A percentile compares a stretch with the other conserved stretches of the same genome.
Conservation (phyloP, 495 filamentous ascomycete species). For the Daldinia childiae region DNA sequence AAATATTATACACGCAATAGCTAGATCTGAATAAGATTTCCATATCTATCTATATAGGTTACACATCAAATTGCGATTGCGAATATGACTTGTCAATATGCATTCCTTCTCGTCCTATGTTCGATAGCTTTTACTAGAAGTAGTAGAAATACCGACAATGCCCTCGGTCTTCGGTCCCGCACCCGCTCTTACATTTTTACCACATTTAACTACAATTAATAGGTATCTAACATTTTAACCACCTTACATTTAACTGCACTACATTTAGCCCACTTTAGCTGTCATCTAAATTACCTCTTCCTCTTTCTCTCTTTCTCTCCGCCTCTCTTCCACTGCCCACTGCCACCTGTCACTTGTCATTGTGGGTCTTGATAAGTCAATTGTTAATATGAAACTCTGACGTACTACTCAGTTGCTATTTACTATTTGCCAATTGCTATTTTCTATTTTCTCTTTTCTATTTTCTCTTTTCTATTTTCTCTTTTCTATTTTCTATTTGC, state of each 20-base stretch:
- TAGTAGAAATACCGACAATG: not conserved
- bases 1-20: conserved; percentile 21
- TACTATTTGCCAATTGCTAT: not conserved
- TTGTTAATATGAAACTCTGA: conserved; percentile 30
- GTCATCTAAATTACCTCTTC: not conserved
- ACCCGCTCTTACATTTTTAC: too few relatives aligned
- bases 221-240: too few relatives aligned
- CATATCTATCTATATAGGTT: conserved; percentile 34
- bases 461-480: too few relatives aligned
- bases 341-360: not conserved
- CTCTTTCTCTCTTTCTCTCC: too few relatives aligned
- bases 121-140: conserved; percentile 38
- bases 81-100: conserved; percentile 10
- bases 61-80: conserved; percentile 3
- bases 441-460: too few relatives aligned
- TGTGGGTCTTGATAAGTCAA: conserved; percentile 8
- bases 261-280: not conserved
- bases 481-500: conserved; percentile 18
- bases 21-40: conserved; percentile 39
- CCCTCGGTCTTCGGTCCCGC: conserved; percentile 1
- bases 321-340: not conserved
- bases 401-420: not conserved
- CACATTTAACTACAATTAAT: not conserved
- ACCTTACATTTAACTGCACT: not conserved
- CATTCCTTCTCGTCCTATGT: conserved; percentile 31